A percentile compares a stretch with the other conserved stretches of the same genome.
phyloP scores from a whole-genome alignment of 2,329 filamentous ascomycete genomes.

The Fusarium dlaminii region DNA sequence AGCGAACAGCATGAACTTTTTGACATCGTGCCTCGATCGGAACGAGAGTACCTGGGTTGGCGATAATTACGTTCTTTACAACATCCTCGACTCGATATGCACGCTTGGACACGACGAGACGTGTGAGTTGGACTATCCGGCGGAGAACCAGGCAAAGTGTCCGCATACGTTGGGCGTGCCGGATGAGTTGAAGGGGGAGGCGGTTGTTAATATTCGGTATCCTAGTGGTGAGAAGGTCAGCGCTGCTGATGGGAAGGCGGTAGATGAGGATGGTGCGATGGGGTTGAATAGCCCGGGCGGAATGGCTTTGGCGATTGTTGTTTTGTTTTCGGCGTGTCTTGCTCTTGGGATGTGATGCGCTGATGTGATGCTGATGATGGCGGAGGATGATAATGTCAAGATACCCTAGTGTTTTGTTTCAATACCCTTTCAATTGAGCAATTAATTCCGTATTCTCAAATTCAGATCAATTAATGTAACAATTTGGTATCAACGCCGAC shows the following conservation, averaged over 20 bases:
- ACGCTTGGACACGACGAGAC: slow-evolving; percentile 57
- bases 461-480: not conserved
- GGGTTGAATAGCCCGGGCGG: slow-evolving; percentile 2
- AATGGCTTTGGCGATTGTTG: slow-evolving; percentile 15
- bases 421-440: slow-evolving; percentile 3
- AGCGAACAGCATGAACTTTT: slow-evolving; percentile 63
- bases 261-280: slow-evolving; percentile 9
- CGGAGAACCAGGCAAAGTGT: slow-evolving; percentile 57
- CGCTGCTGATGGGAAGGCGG: slow-evolving; percentile 41
- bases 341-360: slow-evolving; percentile 5
- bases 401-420: slow-evolving; percentile 33
- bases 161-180: slow-evolving; percentile 53
- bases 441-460: not conserved
- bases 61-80: slow-evolving; percentile 59
- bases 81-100: slow-evolving; percentile 61
- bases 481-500: slow-evolving; percentile 22
- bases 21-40: slow-evolving; percentile 55
- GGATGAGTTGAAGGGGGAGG: slow-evolving; percentile 46
- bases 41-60: slow-evolving; percentile 56
- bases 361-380: not conserved
- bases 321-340: slow-evolving; percentile 24
- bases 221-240: slow-evolving; percentile 54
- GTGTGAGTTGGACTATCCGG: slow-evolving; percentile 56
- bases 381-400: slow-evolving; percentile 16
- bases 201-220: slow-evolving; percentile 60